Percentiles rank a stretch among this genome's conserved stretches.
These are phyloP conservation scores for Yamadazyma akitaensis DNA, from an alignment of 805 yeast genomes.

Conservation along the genomic window DNA sequence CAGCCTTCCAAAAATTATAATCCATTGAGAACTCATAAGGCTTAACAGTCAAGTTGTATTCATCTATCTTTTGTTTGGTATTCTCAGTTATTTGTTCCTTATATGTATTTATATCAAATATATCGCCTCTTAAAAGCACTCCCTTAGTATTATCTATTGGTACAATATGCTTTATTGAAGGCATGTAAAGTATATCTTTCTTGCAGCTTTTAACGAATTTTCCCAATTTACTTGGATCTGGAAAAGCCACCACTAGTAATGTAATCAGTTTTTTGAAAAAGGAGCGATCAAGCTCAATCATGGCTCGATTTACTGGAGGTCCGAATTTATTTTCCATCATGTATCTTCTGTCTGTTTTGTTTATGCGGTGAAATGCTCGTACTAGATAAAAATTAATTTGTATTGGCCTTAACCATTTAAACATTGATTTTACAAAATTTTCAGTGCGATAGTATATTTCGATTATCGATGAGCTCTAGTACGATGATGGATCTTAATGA, in stretches of 20 bases:
- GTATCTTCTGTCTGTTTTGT: conserved; percentile 25
- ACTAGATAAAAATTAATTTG: not conserved
- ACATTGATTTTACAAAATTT: conserved; percentile 3
- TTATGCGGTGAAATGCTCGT: conserved; percentile 14
- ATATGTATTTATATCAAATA: conserved; percentile 16
- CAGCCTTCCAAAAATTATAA: conserved; percentile 85
- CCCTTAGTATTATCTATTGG: conserved; percentile 40
- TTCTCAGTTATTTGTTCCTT: conserved; percentile 30
- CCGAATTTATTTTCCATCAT: conserved; percentile 30
- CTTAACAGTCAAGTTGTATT: conserved; percentile 43
- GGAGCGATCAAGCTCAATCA: conserved; percentile 63
- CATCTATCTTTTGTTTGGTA: conserved; percentile 45
- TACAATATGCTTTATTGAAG: conserved; percentile 68
- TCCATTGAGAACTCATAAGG: conserved; percentile 56
- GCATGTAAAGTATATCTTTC: conserved; percentile 63
- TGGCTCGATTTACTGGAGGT: conserved; percentile 69
- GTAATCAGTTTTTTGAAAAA: conserved; percentile 58
- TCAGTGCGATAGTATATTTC: conserved; percentile 2
- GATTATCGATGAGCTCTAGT: conserved; percentile 3
- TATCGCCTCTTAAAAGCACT: conserved; percentile 55
- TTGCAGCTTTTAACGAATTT: conserved; percentile 56
- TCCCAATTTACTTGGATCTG: conserved; percentile 61
- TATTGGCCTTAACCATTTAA: conserved; percentile 9
- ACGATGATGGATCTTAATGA: conserved; percentile 20
- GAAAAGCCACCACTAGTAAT: conserved; percentile 65